Base-by-base conservation (phyloP, 1,284 basidiomycete genomes). In the Trametes sp. region DNA sequence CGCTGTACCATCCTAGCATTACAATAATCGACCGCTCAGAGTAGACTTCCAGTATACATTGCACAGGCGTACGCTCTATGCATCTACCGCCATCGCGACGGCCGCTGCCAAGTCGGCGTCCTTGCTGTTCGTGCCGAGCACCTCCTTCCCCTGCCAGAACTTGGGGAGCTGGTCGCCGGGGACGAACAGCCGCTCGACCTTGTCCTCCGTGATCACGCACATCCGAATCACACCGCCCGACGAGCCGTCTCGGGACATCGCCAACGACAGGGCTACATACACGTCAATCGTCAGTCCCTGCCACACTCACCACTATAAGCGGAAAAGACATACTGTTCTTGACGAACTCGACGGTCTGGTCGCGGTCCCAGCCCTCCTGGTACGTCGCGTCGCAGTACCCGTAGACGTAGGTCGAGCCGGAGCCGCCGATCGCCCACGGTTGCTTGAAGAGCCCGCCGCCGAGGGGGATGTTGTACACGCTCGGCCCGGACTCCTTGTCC, bases 321-420 rank as follows among this genome's bases (percentile, higher is more conserved):
- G 29, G 54, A 23, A 5, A 16, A 29, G 42, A 87, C 95, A 66
- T 73, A 97, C 95, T 95, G 79, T 99, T 98, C 81, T 90, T 93
- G 60, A 99, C 97, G 76, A 99, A 99, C 49, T 96, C 83, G 62
- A 99, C 79, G 0, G 96, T 98, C 80, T 98, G 87, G 46, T 96
- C 94, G 69, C 87, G 86, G 4, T 86, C 88, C 96, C 94, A 97
- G n/a, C 93, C 95, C 38, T 97, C 95, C 75, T 87, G 81, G 79
- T 94, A 99, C n/a, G 95, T 98, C 31, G 98, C 95, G 77, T 99
- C 98, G 75, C 98, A 99, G 80, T 98, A 99, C 52, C 97, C 98
- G 74, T 99, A 99, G 21, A 99, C 96, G 76, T 98, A 99, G 13
- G 96, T 95, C 45, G 96, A 98, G 16, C 98, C 98, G 59, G 95